These are phyloP conservation scores for Cocos nucifera DNA, from an alignment of 176 grass and related monocot species.

Conservation along the genomic window DNA sequence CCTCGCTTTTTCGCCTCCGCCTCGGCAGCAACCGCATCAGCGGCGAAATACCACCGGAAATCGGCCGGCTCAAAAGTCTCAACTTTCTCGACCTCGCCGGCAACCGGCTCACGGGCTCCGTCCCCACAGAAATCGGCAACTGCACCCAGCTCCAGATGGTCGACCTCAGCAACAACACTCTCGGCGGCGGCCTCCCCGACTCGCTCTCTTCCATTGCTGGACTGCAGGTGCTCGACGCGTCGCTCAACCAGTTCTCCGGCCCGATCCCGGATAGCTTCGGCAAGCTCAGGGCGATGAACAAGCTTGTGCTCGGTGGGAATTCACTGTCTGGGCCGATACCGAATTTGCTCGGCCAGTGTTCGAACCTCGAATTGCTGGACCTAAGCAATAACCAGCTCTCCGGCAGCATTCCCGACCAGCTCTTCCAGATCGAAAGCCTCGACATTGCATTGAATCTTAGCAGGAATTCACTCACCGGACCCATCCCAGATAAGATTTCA, in stretches of 20 bases:
- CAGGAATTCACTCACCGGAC: slow-evolving; percentile 49
- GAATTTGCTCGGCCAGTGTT: slow-evolving; percentile 51
- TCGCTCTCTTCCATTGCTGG: slow-evolving; percentile 38
- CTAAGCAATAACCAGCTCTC: slow-evolving; percentile 60
- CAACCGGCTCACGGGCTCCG: slow-evolving; percentile 53
- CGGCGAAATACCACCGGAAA: slow-evolving; percentile 33
- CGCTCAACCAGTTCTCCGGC: slow-evolving; percentile 47
- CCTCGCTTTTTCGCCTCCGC: slow-evolving; percentile 52
- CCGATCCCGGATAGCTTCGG: slow-evolving; percentile 38
- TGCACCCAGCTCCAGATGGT: slow-evolving; percentile 93
- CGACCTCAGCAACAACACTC: slow-evolving; percentile 71
- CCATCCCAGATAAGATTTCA: slow-evolving; percentile 52
- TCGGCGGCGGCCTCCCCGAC: slow-evolving; percentile 40
- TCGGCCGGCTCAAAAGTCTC: slow-evolving; percentile 63
- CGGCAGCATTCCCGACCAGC: slow-evolving; percentile 51
- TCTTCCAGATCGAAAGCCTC: slow-evolving; percentile 51
- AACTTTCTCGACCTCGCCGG: slow-evolving; percentile 71
- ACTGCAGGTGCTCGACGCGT: slow-evolving; percentile 69
- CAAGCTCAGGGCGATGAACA: slow-evolving; percentile 32
- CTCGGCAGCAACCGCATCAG: slow-evolving; percentile 64
- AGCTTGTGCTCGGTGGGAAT: slow-evolving; percentile 62
- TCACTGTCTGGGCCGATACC: slow-evolving; percentile 52
- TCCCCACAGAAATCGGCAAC: slow-evolving; percentile 47
- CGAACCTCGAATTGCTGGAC: slow-evolving; percentile 62
- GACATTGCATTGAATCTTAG: slow-evolving; percentile 85